Conservation (phyloP, 805 yeast species). For the Priceomyces carsonii region DNA sequence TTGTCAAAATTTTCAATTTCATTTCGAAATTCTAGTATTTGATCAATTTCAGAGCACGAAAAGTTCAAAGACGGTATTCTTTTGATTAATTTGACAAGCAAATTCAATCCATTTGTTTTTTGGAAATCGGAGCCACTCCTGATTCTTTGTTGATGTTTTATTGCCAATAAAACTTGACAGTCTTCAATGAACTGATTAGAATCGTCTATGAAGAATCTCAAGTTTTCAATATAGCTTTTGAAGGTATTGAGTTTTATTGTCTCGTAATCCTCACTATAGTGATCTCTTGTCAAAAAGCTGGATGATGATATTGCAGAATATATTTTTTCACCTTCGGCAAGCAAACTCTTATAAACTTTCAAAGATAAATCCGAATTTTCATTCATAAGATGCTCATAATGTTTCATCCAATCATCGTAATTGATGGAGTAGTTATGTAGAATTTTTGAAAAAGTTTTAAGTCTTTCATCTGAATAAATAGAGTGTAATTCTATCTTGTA, state of each 20-base stretch:
- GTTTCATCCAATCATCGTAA: constrained; percentile 52
- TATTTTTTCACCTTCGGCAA: constrained; percentile 57
- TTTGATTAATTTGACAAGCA: constrained; percentile 39
- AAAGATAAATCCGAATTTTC: constrained; percentile 47
- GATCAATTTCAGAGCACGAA: constrained; percentile 59
- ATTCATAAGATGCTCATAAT: constrained; percentile 41
- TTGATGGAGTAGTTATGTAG: constrained; percentile 45
- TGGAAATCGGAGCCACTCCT: constrained; percentile 27
- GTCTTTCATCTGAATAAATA: constrained; percentile 53
- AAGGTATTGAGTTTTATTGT: constrained; percentile 18
- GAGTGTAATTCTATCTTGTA: constrained; percentile 44
- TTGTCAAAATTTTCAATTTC: constrained; percentile 53
- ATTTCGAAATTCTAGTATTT: constrained; percentile 50
- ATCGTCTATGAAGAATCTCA: constrained; percentile 43
- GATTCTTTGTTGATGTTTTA: constrained; percentile 53
- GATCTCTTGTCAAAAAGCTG: constrained; percentile 13
- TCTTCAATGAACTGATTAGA: constrained; percentile 55
- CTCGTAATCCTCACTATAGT: constrained; percentile 10
- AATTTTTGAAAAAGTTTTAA: constrained; percentile 36
- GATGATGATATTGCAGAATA: constrained; percentile 36
- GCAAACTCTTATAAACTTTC: constrained; percentile 43
- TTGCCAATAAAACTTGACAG: constrained; percentile 53
- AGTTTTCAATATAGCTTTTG: constrained; percentile 22
- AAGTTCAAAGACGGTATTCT: constrained; percentile 53
- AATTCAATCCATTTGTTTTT: constrained; percentile 10